Evolutionary conservation across 179 eudicot genomes (phyloP).

Genomic region (Silene coronaria): DNA sequence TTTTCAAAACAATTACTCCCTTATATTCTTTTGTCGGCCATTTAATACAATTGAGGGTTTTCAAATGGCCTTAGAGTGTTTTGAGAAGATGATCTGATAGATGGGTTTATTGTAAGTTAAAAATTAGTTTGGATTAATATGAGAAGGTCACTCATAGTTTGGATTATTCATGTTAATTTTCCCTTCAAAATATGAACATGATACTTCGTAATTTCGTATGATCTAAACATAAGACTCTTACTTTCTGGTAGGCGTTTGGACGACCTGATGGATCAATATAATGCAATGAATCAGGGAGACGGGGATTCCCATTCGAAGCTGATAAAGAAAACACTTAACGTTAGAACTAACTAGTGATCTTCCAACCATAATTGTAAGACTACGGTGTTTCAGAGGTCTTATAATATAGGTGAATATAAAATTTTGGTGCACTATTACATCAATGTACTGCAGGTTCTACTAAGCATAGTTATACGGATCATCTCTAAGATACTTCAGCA

Average conservation of each 20-base stretch:
- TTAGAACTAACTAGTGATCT: slow-evolving; percentile 19
- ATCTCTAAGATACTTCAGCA: background rate
- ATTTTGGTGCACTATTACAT: slow-evolving; percentile 11
- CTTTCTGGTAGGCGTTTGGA: slow-evolving; percentile 98
- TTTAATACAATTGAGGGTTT: too few species aligned
- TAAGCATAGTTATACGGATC: background rate
- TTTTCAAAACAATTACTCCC: too few species aligned
- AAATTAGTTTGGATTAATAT: too few species aligned
- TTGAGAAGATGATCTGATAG: too few species aligned
- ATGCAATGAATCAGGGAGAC: slow-evolving; percentile 95
- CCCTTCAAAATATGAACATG: slow-evolving; percentile 10
- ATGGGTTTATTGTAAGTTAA: too few species aligned
- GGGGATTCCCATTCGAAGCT: slow-evolving; percentile 99
- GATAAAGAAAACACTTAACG: slow-evolving; percentile 32
- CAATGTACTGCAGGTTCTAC: background rate
- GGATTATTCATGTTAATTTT: too few species aligned
- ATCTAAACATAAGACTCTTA: slow-evolving; percentile 28
- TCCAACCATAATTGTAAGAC: slow-evolving; percentile 6
- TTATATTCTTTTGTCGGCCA: too few species aligned
- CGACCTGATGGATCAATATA: slow-evolving; percentile 97
- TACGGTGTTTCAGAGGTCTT: slow-evolving; percentile 9
- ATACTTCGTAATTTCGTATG: background rate
- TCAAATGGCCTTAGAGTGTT: too few species aligned
- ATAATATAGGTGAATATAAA: background rate
- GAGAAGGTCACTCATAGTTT: too few species aligned